These are phyloP conservation scores for Dioscorea cayenensis DNA, from an alignment of 116 monocot species.

Conservation along the genomic window DNA sequence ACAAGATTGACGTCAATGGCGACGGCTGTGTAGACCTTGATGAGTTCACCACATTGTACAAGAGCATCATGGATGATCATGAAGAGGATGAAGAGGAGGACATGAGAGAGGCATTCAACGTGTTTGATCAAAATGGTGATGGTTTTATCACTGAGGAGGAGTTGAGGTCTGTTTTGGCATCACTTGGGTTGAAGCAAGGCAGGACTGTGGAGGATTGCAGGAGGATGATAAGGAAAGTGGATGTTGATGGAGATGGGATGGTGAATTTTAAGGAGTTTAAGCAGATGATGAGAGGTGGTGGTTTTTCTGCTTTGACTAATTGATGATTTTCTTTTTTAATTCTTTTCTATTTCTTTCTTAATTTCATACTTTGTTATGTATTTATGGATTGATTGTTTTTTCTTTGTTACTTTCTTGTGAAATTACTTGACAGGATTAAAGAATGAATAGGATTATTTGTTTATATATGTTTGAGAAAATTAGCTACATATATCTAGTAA, in stretches of 20 bases:
- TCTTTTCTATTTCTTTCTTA: too few species aligned
- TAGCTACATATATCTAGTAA: too few species aligned
- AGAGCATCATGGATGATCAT: slow-evolving; percentile 45
- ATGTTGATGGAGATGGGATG: slow-evolving; percentile 11
- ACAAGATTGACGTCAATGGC: slow-evolving; percentile 69
- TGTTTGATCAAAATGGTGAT: slow-evolving; percentile 16
- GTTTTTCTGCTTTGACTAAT: slow-evolving; percentile 3
- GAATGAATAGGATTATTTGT: too few species aligned
- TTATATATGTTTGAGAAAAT: too few species aligned
- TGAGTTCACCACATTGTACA: slow-evolving; percentile 73
- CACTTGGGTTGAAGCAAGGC: slow-evolving; percentile 37
- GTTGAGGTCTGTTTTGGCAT: slow-evolving; percentile 24
- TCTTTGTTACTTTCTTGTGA: too few species aligned
- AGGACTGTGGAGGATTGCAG: slow-evolving; percentile 28
- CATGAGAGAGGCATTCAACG: slow-evolving; percentile 17
- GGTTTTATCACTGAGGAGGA: slow-evolving; percentile 35
- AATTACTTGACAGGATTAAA: too few species aligned
- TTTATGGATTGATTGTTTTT: too few species aligned
- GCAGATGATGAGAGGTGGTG: slow-evolving; percentile 15
- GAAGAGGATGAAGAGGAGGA: slow-evolving; percentile 47
- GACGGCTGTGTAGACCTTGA: slow-evolving; percentile 82
- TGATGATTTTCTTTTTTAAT: too few species aligned
- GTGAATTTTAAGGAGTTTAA: slow-evolving; percentile 14
- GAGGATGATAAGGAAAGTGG: slow-evolving; percentile 19
- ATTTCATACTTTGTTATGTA: too few species aligned